Evolutionary conservation across 192 early-diverging fungal genomes (phyloP).

Genomic region (Backusella australiensis): DNA sequence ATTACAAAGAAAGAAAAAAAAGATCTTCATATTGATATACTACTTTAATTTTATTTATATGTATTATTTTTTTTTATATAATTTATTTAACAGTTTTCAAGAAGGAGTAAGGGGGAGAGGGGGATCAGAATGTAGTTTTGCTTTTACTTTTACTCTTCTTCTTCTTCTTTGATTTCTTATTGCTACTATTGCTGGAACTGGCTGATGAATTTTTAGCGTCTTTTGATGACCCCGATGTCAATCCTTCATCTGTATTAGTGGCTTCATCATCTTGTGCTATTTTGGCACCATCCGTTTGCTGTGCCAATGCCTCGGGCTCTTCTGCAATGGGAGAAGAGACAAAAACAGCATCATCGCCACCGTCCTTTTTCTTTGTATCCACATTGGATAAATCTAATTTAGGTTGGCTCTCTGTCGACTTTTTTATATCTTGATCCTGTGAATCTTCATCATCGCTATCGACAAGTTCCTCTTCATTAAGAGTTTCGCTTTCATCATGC

Average conservation of each 20-base stretch:
- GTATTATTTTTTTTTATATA: not conserved
- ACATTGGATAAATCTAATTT: not conserved
- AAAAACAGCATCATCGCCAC: not conserved
- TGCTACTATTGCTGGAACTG: not conserved
- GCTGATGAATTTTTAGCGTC: not conserved
- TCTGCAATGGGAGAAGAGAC: not conserved
- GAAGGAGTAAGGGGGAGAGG: not conserved
- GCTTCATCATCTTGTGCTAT: not conserved
- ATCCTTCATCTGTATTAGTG: not conserved
- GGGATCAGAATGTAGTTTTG: constrained; percentile 5
- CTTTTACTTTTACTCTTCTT: constrained; percentile 5
- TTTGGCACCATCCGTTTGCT: not conserved
- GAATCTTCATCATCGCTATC: not conserved
- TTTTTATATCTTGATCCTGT: not conserved
- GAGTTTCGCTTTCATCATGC: constrained; percentile 48
- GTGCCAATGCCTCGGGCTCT: not conserved
- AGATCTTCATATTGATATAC: not conserved
- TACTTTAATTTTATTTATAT: not conserved
- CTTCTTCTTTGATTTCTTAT: constrained; percentile 6
- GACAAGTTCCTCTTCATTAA: not conserved
- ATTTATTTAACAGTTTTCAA: not conserved
- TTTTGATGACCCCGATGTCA: not conserved
- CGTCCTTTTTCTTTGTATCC: not conserved
- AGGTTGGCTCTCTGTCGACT: not conserved
- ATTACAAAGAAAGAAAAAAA: not conserved